phyloP scores from a whole-genome alignment of 192 early-diverging fungal genomes.

The Entomortierella beljakovae region DNA sequence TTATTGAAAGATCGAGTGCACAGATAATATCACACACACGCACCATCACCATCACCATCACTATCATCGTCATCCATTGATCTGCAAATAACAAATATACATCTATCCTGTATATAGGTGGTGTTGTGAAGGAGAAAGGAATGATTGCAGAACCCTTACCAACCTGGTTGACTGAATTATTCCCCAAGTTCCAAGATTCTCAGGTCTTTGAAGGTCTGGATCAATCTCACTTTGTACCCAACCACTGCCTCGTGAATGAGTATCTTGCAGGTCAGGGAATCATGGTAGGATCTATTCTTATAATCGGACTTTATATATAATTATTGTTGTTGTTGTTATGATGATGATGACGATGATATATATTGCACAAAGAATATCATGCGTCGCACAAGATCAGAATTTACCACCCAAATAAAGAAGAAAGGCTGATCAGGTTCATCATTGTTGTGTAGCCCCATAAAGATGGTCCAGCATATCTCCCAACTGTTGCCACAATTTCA shows the following conservation, averaged over 20 bases:
- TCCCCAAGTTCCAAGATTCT: constrained; percentile 36
- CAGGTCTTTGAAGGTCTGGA: constrained; percentile 55
- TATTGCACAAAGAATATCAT: too few relatives aligned
- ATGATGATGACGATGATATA: too few relatives aligned
- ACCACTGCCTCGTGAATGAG: constrained; percentile 65
- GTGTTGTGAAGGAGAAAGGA: constrained; percentile 40
- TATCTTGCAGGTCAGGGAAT: constrained; percentile 66
- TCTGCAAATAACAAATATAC: background rate
- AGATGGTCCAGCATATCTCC: constrained; percentile 64
- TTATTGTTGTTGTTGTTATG: background rate
- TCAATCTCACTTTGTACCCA: constrained; percentile 52
- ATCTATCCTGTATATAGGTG: constrained; percentile 22
- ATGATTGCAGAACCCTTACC: constrained; percentile 61
- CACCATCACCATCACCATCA: too few relatives aligned
- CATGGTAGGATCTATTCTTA: constrained; percentile 37
- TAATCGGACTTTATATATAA: background rate
- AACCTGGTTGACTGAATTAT: constrained; percentile 46
- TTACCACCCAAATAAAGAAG: too few relatives aligned
- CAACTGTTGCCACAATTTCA: constrained; percentile 62
- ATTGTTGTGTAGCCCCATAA: constrained; percentile 51
- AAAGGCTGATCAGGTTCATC: background rate
- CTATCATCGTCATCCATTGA: too few relatives aligned
- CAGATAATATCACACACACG: too few relatives aligned
- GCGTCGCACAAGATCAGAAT: too few relatives aligned
- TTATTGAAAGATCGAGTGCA: too few relatives aligned